These are phyloP conservation scores for Saccharomyces pastorianus DNA, from an alignment of 1,139 yeast genomes.

Conservation along the genomic window DNA sequence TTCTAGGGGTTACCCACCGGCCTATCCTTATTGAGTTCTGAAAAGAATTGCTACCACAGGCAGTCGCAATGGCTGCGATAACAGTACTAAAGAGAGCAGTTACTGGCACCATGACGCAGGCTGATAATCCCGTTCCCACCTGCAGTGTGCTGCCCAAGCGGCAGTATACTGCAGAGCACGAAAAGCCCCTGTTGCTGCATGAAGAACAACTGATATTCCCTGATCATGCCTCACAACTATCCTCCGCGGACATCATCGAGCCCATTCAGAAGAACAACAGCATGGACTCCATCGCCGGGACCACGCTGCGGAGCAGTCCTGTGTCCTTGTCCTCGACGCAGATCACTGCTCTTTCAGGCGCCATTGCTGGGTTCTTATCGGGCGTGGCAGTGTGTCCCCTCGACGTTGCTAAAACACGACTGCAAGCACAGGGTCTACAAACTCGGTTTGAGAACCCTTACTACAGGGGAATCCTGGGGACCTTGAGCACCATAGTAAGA, in stretches of 20 bases:
- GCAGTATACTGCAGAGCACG: not conserved
- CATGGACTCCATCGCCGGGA: not conserved
- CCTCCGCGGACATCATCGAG: slow-evolving; percentile 5
- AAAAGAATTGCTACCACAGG: not conserved
- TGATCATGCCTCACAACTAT: slow-evolving; percentile 4
- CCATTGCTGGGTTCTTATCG: slow-evolving; percentile 82
- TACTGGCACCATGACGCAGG: not conserved
- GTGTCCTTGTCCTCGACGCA: not conserved
- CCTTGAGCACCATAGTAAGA: slow-evolving; percentile 51
- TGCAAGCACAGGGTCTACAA: slow-evolving; percentile 78
- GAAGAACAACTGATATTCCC: slow-evolving; percentile 2
- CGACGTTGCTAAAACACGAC: slow-evolving; percentile 86
- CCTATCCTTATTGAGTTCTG: not conserved
- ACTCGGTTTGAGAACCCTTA: slow-evolving; percentile 22
- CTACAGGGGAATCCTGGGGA: slow-evolving; percentile 52
- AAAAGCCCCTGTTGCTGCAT: not conserved
- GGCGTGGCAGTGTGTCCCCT: slow-evolving; percentile 90
- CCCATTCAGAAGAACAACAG: not conserved
- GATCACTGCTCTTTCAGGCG: slow-evolving; percentile 69
- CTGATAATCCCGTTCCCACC: not conserved
- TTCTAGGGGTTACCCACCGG: not conserved
- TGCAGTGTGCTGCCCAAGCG: not conserved
- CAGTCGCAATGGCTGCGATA: not conserved
- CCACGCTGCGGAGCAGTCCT: not conserved
- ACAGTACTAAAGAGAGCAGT: not conserved